Evolutionary conservation across 108 stramenopile species (phyloP), one percentile per base, ranked within the genome.

Genomic region (Pseudonitzschia multistriata): DNA sequence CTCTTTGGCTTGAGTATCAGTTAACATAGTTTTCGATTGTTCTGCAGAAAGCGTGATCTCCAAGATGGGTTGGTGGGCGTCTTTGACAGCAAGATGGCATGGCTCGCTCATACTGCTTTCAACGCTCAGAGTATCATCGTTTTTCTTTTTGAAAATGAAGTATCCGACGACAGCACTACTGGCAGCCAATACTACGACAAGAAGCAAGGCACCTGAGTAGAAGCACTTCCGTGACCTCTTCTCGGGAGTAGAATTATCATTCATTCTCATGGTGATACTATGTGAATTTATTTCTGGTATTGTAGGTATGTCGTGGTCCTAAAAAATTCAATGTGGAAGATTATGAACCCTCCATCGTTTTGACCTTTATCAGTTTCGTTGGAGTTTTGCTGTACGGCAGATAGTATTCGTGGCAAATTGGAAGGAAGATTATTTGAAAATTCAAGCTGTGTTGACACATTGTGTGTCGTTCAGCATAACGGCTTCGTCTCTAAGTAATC

Each of bases 81-180:
- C 62, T 22, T 64, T 64, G 24, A 64, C 19, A 7, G 42, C 14
- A 47, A 21, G 62, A 35, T 40, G 37, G 22, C 62, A 64, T 45
- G 42, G 42, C 42, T 45, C 42, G 2, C 2, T 13, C 2, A 13
- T 45, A 13, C 42, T 45, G 13, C 17, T 3, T 45, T 45, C 15
- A 45, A 45, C 42, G 8, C 42, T 45, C 11, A 17, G 13, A 3
- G 17, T 55, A 3, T 55, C 30, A 45, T 17, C 42, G 42, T 45
- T 45, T 21, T 55, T 55, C 13, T 55, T 55, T 55, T 55, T 21
- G 30, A n/a, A 30, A 55, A 55, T 21, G 30, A 24, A 55, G 54
- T 55, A 55, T 55, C 54, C 54, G 13, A 21, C 54, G 7, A 55
- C 54, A 55, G 54, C 7, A 30, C 10, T 10, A n/a, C 54, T 25